Evolutionary conservation across 805 yeast species (phyloP).

Genomic region (Tetrapisispora fleetii): DNA sequence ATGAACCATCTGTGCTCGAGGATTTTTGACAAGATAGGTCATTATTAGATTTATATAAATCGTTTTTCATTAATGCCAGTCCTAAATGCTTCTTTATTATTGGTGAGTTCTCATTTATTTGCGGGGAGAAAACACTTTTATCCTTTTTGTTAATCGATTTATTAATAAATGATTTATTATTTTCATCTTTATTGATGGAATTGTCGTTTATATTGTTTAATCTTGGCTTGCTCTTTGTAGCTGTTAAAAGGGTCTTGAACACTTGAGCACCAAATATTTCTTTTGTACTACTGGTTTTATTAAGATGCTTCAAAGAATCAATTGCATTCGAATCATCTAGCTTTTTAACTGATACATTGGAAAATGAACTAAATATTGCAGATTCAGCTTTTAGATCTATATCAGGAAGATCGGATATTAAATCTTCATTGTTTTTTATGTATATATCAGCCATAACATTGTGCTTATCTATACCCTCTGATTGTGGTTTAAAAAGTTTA

Average conservation of each 20-base stretch:
- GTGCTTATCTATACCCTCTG: constrained; percentile 17
- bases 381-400: neutral
- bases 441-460: constrained; percentile 19
- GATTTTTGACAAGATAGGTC: constrained; percentile 1
- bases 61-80: neutral
- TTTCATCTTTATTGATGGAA: neutral
- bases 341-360: neutral
- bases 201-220: neutral
- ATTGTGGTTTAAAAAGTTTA: constrained; percentile 17
- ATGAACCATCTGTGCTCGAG: neutral
- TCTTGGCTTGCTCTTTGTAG: neutral
- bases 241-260: constrained; percentile 10
- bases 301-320: constrained; percentile 19
- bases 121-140: neutral
- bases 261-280: constrained; percentile 18
- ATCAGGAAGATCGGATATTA: neutral
- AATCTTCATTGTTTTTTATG: neutral
- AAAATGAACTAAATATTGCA: neutral
- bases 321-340: constrained; percentile 17
- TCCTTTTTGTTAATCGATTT: neutral
- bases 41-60: neutral
- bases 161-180: neutral
- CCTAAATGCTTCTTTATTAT: constrained; percentile 9
- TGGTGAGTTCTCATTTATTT: constrained; percentile 3
- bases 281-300: constrained; percentile 14